Conservation (phyloP, 371 early-diverging fungal genomes). For the Rhizopus delemar region DNA sequence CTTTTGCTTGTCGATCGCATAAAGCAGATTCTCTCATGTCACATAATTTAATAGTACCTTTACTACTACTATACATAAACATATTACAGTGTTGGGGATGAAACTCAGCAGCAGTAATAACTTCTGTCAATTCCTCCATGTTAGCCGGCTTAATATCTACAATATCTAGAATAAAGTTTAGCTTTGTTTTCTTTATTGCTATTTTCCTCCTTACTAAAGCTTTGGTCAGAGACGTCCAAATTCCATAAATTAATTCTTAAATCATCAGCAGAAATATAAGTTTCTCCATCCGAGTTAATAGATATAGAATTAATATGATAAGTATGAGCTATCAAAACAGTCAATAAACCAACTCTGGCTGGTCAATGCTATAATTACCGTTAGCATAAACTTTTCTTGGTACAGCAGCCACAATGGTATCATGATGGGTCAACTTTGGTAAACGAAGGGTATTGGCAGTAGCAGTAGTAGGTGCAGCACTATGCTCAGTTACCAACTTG, state of each 20-base stretch:
- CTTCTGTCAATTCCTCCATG: slow-evolving; percentile 98
- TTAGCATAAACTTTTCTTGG: slow-evolving; percentile 87
- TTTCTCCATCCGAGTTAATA: slow-evolving; percentile 88
- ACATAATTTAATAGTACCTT: slow-evolving; percentile 94
- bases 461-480: slow-evolving; percentile 53
- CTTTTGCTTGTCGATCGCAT: slow-evolving; percentile 91
- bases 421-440: slow-evolving; percentile 78
- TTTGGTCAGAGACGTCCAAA: slow-evolving; percentile 82
- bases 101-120: slow-evolving; percentile 98
- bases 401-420: slow-evolving; percentile 82
- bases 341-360: background rate
- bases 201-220: slow-evolving; percentile 56
- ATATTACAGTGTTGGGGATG: slow-evolving; percentile 93
- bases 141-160: slow-evolving; percentile 99
- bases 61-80: slow-evolving; percentile 98
- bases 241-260: slow-evolving; percentile 94
- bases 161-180: slow-evolving; percentile 61
- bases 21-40: slow-evolving; percentile 96
- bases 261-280: slow-evolving; percentile 94
- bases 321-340: slow-evolving; percentile 69
- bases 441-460: slow-evolving; percentile 54
- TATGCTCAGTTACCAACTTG: slow-evolving; percentile 79
- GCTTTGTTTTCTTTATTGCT: too few species aligned
- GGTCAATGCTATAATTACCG: slow-evolving; percentile 28
- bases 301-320: slow-evolving; percentile 96